Evolutionary conservation across 2,329 filamentous ascomycete species (phyloP), one percentile per base, ranked within the genome.

Genomic region (Diplodia scrobiculata): DNA sequence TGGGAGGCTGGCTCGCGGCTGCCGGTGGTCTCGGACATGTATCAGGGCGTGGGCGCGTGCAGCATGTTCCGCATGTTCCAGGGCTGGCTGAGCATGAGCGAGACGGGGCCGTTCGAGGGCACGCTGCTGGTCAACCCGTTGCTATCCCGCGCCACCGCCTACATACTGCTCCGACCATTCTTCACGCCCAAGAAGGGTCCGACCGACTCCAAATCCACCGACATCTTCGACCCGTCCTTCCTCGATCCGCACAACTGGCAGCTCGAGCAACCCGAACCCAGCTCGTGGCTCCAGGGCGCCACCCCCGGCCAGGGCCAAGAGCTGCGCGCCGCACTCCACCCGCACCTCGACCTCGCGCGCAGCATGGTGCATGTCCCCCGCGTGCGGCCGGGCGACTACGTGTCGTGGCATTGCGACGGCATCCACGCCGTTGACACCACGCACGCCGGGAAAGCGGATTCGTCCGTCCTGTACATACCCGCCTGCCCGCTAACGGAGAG

Each of bases 41-140:
- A 97, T 75, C 84, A 91, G 60, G 91, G 92, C 0, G 84, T 92
- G 0, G 92, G 93, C 0, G 88, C 90, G 0, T 96, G 91, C 78
- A 89, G 85, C 53, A 91, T 92, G 81, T 92, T 97, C 78, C 85
- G 94, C 47, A 90, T 92, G 84, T 94, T 91, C 76, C 93, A 97
- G 78, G 93, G 92, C 19, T 97, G 93, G 93, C 77, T 97, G 63
- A 86, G 85, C 67, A 89, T 97, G 84, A 92, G 89, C 67, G 79
- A 81, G n/a, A 89, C 87, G 0, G 87, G 83, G 0, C 90, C 91
- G 0, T 83, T 83, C 5, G 88, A 96, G 78, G 93, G 93, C 0
- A 95, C 92, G 0, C 78, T 97, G 63, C 83, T 91, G 51, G 90
- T 97, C 1, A 93, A 93, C 72, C 93, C 93, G 0, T 81, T 96